Evolutionary conservation across 805 yeast species (phyloP), one percentile per base, ranked within the genome.

Genomic region (Cyberlindnera maclurae): DNA sequence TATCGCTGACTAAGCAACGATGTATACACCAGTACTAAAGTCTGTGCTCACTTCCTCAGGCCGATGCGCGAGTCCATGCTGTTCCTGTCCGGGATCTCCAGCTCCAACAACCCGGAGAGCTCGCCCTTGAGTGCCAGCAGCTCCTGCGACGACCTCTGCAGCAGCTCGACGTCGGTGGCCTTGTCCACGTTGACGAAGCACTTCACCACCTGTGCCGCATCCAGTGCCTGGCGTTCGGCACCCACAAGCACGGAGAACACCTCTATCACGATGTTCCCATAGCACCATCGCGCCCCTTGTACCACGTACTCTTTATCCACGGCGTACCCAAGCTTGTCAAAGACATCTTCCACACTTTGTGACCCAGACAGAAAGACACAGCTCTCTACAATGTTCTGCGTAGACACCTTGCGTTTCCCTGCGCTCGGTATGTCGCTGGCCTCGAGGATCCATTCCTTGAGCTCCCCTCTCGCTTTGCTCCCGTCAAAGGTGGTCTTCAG

Each of bases 401-500:
- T 76, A 17, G 70, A 71, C 39, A 72, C 79, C 57, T 73, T 71
- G 51, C 73, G 70, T 60, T 68, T 73, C 4, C 90, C 90, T 9
- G 86, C 89, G 6, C 79, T 74, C 2, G 93, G 93, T 11, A 84
- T 79, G 58, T 84, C 94, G 5, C 75, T 65, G 18, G 78, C 65
- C 47, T 75, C 82, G 7, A 83, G 51, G 1, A 79, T 70, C 90
- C 89, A 83, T 6, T 48, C 46, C 26, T 44, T 50, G n/a, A 44
- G 41, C 4, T 38, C 26, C 4, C 35, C 13, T 10, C 39, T 32
- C 12, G 44, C 44, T 5, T 37, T 27, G 1, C 11, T 37, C 1
- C 13, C 34, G 12, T 39, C 35, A 13, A 20, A 36, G 4, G 38
- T 29, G 0, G 58, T 44, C 38, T 47, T 56, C 28, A 54, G 30